phyloP scores from a whole-genome alignment of 148 eudicot species.

The Rhododendron ferrugineum region DNA sequence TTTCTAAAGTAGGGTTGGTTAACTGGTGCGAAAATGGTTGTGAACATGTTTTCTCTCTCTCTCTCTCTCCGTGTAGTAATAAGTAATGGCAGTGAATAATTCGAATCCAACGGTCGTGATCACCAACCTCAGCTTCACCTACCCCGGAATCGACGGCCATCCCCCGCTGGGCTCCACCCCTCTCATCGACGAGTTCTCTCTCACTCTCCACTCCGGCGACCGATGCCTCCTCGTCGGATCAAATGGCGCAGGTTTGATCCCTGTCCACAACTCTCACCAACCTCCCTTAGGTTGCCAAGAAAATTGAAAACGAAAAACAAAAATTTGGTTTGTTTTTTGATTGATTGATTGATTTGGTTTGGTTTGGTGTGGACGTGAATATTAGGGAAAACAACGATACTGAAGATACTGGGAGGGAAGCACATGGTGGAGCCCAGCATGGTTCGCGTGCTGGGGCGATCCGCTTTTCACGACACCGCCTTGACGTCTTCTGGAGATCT shows the following conservation, averaged over 20 bases:
- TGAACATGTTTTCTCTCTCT: too few species aligned
- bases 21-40: too few species aligned
- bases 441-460: constrained; percentile 86
- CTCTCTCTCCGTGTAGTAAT: not conserved
- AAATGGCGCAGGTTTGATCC: constrained; percentile 74
- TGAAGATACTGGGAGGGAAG: constrained; percentile 96
- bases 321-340: not conserved
- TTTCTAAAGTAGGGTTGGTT: too few species aligned
- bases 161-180: constrained; percentile 94
- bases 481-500: constrained; percentile 84
- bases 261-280: not conserved
- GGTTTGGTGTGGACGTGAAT: not conserved
- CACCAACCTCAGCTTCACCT: constrained; percentile 71
- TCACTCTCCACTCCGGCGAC: constrained; percentile 53
- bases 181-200: constrained; percentile 55
- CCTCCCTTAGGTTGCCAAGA: not conserved
- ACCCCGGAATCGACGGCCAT: constrained; percentile 96
- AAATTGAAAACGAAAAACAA: not conserved
- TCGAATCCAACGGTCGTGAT: constrained; percentile 49
- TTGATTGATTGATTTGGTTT: not conserved
- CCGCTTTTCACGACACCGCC: constrained; percentile 88
- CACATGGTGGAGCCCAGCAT: constrained; percentile 91
- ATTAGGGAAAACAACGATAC: constrained; percentile 77
- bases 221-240: constrained; percentile 93
- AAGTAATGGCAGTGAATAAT: constrained; percentile 27